Conservation (phyloP, 1,139 yeast genomes). For the Torulaspora pretoriensis region DNA sequence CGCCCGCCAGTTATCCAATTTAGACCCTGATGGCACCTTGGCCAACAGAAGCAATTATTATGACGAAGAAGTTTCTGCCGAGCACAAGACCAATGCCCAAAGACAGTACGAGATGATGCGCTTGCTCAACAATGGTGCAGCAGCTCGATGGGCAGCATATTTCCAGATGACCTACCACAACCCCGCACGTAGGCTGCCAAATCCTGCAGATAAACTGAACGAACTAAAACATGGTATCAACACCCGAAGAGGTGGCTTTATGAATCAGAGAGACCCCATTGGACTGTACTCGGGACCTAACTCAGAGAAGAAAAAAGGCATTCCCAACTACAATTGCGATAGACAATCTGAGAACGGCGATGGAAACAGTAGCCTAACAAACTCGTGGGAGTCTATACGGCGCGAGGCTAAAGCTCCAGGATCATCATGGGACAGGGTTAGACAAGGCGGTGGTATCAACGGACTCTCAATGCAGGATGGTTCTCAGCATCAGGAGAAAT, state of each 20-base stretch:
- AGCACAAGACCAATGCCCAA: slow-evolving; percentile 19
- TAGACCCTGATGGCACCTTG: slow-evolving; percentile 25
- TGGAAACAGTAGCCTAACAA: slow-evolving; percentile 3
- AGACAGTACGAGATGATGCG: slow-evolving; percentile 38
- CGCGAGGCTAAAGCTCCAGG: slow-evolving; percentile 14
- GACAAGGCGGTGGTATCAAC: slow-evolving; percentile 8
- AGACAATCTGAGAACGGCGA: background rate
- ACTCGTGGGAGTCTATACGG: slow-evolving; percentile 31
- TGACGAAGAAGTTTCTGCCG: slow-evolving; percentile 10
- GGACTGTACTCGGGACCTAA: slow-evolving; percentile 35
- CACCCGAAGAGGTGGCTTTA: slow-evolving; percentile 15
- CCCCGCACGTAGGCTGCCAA: slow-evolving; percentile 39
- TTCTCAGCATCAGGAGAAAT: background rate
- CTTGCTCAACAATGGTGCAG: slow-evolving; percentile 34
- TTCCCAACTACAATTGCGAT: slow-evolving; percentile 7
- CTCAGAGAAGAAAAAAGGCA: slow-evolving; percentile 10
- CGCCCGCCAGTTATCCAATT: slow-evolving; percentile 26
- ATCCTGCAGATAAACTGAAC: slow-evolving; percentile 36
- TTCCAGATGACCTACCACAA: slow-evolving; percentile 38
- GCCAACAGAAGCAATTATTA: slow-evolving; percentile 14
- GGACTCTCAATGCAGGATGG: background rate
- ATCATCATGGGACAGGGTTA: slow-evolving; percentile 30
- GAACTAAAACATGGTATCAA: slow-evolving; percentile 25
- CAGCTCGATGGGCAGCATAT: slow-evolving; percentile 40
- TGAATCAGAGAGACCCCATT: slow-evolving; percentile 38